phyloP scores from a whole-genome alignment of 1,284 basidiomycete species.

The Cryptococcus sp. region DNA sequence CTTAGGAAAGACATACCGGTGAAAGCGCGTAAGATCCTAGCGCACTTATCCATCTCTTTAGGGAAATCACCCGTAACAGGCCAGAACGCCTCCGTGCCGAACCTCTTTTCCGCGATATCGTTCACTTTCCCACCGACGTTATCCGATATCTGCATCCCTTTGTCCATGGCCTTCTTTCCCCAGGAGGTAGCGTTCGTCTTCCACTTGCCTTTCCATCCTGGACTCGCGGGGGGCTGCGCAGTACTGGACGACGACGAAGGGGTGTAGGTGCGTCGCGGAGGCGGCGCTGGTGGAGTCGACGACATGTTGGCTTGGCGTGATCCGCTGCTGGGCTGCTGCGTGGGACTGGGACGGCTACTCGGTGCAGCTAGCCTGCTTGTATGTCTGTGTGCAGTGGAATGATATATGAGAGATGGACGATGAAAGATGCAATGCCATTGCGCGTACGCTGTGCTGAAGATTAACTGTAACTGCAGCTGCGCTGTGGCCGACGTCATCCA shows the following conservation, averaged over 20 bases:
- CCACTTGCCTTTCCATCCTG: conserved; percentile 37
- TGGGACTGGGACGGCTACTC: too few species aligned
- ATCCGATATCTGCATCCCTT: conserved; percentile 41
- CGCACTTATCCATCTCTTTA: conserved; percentile 58
- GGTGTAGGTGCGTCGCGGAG: conserved; percentile 15
- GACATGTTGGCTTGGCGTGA: conserved; percentile 6
- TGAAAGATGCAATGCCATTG: too few species aligned
- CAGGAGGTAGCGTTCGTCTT: conserved; percentile 38
- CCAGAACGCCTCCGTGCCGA: conserved; percentile 59
- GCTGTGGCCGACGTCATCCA: too few species aligned
- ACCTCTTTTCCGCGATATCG: conserved; percentile 43
- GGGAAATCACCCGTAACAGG: conserved; percentile 58
- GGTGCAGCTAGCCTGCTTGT: too few species aligned
- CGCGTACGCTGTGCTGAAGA: too few species aligned
- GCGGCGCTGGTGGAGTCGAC: conserved; percentile 23
- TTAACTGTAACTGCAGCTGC: too few species aligned
- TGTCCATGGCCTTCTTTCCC: conserved; percentile 48
- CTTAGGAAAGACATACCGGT: conserved; percentile 43
- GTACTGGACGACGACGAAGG: conserved; percentile 6
- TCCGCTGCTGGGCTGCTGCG: too few species aligned
- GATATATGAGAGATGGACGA: too few species aligned
- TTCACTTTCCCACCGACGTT: conserved; percentile 50
- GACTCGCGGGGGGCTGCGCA: conserved; percentile 5
- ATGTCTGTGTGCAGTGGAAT: too few species aligned
- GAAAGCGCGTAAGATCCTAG: conserved; percentile 56